Conservation (phyloP, 2,329 filamentous ascomycete species). For the Cadophora malorum region DNA sequence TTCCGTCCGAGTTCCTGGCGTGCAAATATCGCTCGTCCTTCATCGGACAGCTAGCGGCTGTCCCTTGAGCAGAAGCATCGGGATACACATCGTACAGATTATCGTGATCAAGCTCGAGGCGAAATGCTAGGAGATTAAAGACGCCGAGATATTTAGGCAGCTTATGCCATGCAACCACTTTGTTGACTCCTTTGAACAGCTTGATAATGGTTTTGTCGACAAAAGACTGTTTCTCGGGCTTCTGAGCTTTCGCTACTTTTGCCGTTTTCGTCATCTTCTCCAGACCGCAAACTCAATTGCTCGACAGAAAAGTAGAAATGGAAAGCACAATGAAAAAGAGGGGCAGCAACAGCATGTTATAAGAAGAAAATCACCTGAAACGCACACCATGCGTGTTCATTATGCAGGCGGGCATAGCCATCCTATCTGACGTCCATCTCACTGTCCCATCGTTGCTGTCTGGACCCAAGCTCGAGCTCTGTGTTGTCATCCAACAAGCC, state of each 20-base stretch:
- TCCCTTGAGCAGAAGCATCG: slow-evolving; percentile 25
- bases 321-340: not conserved
- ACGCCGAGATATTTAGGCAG: slow-evolving; percentile 27
- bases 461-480: slow-evolving; percentile 10
- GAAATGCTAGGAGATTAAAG: slow-evolving; percentile 26
- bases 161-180: slow-evolving; percentile 27
- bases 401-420: not conserved
- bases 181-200: slow-evolving; percentile 28
- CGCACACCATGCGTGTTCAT: slow-evolving; percentile 13
- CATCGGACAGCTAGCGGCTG: slow-evolving; percentile 24
- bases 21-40: slow-evolving; percentile 25
- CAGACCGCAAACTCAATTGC: not conserved
- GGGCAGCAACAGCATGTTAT: slow-evolving; percentile 1
- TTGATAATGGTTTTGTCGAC: slow-evolving; percentile 22
- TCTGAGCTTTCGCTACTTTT: not conserved
- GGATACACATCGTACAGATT: slow-evolving; percentile 30
- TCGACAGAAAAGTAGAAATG: not conserved
- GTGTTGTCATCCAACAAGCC: slow-evolving; percentile 18
- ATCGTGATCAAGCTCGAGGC: slow-evolving; percentile 26
- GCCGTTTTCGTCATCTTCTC: slow-evolving; percentile 3
- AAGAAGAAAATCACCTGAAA: slow-evolving; percentile 7
- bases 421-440: slow-evolving; percentile 8
- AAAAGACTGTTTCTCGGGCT: slow-evolving; percentile 16
- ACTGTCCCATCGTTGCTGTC: not conserved
- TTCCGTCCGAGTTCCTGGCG: slow-evolving; percentile 28